These are phyloP conservation scores for Russula abietina DNA, from an alignment of 768 basidiomycete species.

Conservation along the genomic window DNA sequence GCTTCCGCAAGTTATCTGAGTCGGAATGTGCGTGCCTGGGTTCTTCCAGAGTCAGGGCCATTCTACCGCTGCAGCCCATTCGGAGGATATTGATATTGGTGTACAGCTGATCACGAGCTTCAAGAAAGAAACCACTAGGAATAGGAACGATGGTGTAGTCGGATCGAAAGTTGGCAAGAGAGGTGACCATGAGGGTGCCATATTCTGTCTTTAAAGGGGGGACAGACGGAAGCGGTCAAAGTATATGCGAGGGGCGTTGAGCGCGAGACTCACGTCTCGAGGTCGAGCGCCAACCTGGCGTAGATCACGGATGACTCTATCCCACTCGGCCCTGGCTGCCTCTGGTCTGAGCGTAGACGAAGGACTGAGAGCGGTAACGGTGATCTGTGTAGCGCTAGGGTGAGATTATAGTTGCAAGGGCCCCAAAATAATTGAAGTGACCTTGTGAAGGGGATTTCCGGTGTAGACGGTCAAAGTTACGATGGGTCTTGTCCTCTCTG, in stretches of 20 bases:
- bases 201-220: slow-evolving; percentile 45
- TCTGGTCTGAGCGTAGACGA: slow-evolving; percentile 36
- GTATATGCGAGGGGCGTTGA: slow-evolving; percentile 13
- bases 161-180: slow-evolving; percentile 80
- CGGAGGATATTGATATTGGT: slow-evolving; percentile 77
- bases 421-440: slow-evolving; percentile 24
- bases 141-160: slow-evolving; percentile 82
- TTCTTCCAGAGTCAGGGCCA: slow-evolving; percentile 70
- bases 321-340: slow-evolving; percentile 53
- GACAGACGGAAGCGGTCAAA: background rate
- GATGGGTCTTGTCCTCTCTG: slow-evolving; percentile 55
- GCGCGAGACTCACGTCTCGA: slow-evolving; percentile 42
- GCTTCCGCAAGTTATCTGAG: background rate
- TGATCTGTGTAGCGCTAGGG: slow-evolving; percentile 42
- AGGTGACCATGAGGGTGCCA: slow-evolving; percentile 74
- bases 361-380: slow-evolving; percentile 51
- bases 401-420: background rate
- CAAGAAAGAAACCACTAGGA: slow-evolving; percentile 61
- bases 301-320: slow-evolving; percentile 52
- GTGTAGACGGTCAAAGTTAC: slow-evolving; percentile 70
- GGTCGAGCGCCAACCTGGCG: slow-evolving; percentile 70
- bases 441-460: slow-evolving; percentile 64
- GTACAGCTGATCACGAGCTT: slow-evolving; percentile 61
- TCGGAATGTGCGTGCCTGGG: slow-evolving; percentile 45
- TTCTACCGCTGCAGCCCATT: slow-evolving; percentile 79